Conservation (phyloP, 2,329 filamentous ascomycete genomes). For the Calonectria pauciramosa region DNA sequence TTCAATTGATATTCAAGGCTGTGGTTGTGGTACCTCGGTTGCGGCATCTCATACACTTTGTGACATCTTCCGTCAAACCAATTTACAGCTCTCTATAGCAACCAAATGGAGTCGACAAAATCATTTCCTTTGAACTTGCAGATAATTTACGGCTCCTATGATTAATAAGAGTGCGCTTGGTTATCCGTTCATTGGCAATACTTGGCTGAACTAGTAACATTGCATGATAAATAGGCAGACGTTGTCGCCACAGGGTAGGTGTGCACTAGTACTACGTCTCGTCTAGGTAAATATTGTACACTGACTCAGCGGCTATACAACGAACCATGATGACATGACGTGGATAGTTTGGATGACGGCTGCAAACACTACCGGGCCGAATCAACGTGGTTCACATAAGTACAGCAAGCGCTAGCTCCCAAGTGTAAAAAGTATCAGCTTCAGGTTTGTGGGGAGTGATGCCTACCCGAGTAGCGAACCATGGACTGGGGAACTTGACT, state of each 20-base stretch:
- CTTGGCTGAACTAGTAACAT: background rate
- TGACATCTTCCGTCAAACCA: too few relatives aligned
- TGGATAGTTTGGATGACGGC: background rate
- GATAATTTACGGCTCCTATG: too few relatives aligned
- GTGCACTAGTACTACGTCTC: background rate
- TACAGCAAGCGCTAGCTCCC: background rate
- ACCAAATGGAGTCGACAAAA: too few relatives aligned
- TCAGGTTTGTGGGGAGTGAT: background rate
- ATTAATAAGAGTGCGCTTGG: too few relatives aligned
- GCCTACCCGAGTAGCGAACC: background rate
- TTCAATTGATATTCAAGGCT: too few relatives aligned
- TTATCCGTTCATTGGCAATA: too few relatives aligned
- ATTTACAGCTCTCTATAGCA: too few relatives aligned
- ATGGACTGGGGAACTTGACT: background rate
- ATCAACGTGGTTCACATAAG: background rate
- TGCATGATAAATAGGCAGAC: background rate
- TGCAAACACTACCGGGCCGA: background rate
- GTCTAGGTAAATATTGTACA: too few relatives aligned
- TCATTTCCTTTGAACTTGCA: too few relatives aligned
- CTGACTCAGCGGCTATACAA: background rate
- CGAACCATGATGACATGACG: background rate
- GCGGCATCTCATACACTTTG: too few relatives aligned
- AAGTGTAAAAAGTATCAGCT: background rate
- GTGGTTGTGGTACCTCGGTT: too few relatives aligned
- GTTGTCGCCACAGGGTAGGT: background rate